These are phyloP conservation scores for Zasmidium angulare DNA, from an alignment of 2,329 filamentous ascomycete genomes.

Conservation along the genomic window DNA sequence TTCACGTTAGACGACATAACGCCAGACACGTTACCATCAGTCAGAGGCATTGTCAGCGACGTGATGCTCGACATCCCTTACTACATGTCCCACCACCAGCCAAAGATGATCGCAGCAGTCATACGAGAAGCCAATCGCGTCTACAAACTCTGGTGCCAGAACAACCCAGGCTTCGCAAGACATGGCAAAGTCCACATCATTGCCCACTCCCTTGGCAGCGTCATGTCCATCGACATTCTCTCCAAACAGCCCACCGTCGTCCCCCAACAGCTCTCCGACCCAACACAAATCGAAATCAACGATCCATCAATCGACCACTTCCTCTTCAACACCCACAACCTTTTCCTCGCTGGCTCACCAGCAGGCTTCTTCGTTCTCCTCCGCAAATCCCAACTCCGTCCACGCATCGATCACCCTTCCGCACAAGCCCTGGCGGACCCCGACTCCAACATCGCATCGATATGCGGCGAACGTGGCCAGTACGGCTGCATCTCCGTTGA, in stretches of 20 bases:
- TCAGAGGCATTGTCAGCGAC: constrained; percentile 89
- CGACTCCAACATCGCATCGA: constrained; percentile 44
- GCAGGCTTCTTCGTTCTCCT: constrained; percentile 90
- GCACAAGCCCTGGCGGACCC: constrained; percentile 69
- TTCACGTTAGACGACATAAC: constrained; percentile 86
- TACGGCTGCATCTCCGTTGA: constrained; percentile 93
- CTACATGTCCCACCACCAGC: constrained; percentile 94
- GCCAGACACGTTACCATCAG: constrained; percentile 81
- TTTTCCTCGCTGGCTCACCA: constrained; percentile 88
- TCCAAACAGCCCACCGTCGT: constrained; percentile 80
- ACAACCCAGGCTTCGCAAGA: constrained; percentile 79
- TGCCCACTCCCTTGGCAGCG: constrained; percentile 88
- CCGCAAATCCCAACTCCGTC: constrained; percentile 69
- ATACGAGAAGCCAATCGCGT: constrained; percentile 90
- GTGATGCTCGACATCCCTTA: constrained; percentile 99
- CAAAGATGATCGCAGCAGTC: constrained; percentile 88
- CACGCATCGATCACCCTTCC: constrained; percentile 73
- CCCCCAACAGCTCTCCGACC: constrained; percentile 45
- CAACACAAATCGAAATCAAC: constrained; percentile 26
- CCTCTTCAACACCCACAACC: constrained; percentile 85
- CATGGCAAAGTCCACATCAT: constrained; percentile 86
- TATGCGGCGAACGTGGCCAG: constrained; percentile 74
- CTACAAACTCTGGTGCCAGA: constrained; percentile 91
- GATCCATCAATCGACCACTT: constrained; percentile 55
- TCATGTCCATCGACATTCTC: constrained; percentile 90